Base-by-base conservation (phyloP, 345 rosid species). In the Gossypium thurberi region DNA sequence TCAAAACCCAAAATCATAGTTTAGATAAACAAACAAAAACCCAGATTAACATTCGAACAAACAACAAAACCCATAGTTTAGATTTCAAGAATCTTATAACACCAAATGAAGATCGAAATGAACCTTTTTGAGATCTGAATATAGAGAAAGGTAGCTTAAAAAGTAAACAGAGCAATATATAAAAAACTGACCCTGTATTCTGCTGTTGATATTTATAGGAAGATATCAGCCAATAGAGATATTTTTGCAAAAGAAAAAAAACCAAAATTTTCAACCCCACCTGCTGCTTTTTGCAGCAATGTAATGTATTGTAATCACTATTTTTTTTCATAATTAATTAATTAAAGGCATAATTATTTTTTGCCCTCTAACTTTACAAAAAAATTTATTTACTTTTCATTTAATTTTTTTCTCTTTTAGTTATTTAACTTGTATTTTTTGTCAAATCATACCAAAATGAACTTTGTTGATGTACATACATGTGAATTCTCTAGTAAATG, bases 171-270 rank as follows among this genome's bases (percentile, higher is more conserved):
- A 26, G 62, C 14, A 8, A 21, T 12, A 26, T 70, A 40, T 8
- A 23, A 57, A 44, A 10, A 47, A 23, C 2, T 23, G 28, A 1
- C 43, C 15, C 14, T 59, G 13, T 59, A 13, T 59, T 59, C 5
- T 1, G 28, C 52, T 43, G 43, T 20, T 0, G 52, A 21, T 65
- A 10, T 64, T 8, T 63, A 63, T 63, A 63, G 14, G 75, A 53
- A 20, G 20, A 70, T 66, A 33, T 74, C 75, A 46, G 61, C 69
- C 72, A 46, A 69, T 42, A 33, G 69, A 68, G 59, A 59, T 53
- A 61, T 6, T 66, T 33, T 1, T 33, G 40, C 40, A 33, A 33
- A 33, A 33, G 40, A 33, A 10, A 67, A 77, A 66, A 48, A 48
- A 14, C 25, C 3, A 56, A 61, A 8, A 47, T 8, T 33, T 61